These are phyloP conservation scores for Mucuna pruriens DNA, from an alignment of 306 rosid genomes.

Conservation along the genomic window DNA sequence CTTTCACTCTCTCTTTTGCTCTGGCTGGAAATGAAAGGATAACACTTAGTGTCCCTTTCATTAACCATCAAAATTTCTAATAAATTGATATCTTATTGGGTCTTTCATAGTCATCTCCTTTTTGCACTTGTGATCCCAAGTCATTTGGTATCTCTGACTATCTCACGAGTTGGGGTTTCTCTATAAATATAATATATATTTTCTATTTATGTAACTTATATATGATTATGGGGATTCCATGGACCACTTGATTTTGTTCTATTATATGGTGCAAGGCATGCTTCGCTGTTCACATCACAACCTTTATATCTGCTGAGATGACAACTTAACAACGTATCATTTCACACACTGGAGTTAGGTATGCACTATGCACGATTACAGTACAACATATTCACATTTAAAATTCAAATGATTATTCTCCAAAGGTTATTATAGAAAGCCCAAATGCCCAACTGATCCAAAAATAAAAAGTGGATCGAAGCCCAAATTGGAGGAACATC, in stretches of 20 bases:
- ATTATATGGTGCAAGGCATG: conserved; percentile 17
- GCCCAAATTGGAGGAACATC: neutral
- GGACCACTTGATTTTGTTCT: conserved; percentile 36
- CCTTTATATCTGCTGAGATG: neutral
- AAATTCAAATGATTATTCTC: neutral
- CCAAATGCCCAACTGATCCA: neutral
- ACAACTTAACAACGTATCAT: neutral
- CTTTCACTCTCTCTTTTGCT: neutral
- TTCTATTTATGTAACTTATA: neutral
- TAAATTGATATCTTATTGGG: neutral
- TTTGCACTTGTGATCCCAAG: conserved; percentile 1
- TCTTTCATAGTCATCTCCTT: neutral
- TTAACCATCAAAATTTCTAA: neutral
- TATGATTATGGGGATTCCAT: neutral
- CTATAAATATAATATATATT: neutral
- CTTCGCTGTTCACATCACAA: conserved; percentile 32
- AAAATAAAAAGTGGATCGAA: neutral
- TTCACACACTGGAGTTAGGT: neutral
- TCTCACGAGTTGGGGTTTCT: neutral
- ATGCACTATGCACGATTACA: neutral
- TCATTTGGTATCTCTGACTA: conserved; percentile 15
- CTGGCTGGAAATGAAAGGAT: conserved; percentile 8
- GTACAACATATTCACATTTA: neutral
- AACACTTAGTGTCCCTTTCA: neutral
- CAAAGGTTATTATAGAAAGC: neutral